Conservation (phyloP, 805 yeast genomes). For the Candida awuae region DNA sequence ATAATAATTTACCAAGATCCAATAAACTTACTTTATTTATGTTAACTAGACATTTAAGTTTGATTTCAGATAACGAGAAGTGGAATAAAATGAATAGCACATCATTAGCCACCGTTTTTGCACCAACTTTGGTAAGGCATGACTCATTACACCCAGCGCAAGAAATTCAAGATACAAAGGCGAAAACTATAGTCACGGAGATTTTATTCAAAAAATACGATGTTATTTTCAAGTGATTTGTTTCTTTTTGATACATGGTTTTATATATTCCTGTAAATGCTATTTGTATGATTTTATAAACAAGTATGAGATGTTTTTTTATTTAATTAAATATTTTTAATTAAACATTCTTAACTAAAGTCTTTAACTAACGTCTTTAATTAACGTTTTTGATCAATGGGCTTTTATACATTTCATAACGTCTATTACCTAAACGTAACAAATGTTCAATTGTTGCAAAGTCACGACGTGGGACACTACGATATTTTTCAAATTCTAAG, state of each 20-base stretch:
- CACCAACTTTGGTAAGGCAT: conserved; percentile 85
- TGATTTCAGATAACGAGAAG: conserved; percentile 44
- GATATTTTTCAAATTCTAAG: conserved; percentile 55
- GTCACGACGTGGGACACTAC: conserved; percentile 59
- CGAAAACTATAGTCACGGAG: conserved; percentile 72
- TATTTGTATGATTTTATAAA: too few relatives aligned
- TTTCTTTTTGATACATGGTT: not conserved
- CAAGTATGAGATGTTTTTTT: too few relatives aligned
- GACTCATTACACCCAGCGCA: conserved; percentile 52
- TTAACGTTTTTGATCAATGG: conserved; percentile 65
- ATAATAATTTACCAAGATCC: conserved; percentile 55
- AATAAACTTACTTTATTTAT: conserved; percentile 50
- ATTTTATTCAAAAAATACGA: conserved; percentile 48
- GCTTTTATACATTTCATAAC: conserved; percentile 63
- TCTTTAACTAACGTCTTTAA: conserved; percentile 11
- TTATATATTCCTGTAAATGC: not conserved
- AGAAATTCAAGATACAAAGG: conserved; percentile 79
- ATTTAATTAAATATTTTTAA: not conserved
- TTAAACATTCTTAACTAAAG: not conserved
- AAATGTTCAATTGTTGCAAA: conserved; percentile 82
- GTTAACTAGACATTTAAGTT: conserved; percentile 57
- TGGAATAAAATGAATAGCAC: conserved; percentile 74
- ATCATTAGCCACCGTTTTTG: conserved; percentile 86
- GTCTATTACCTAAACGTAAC: conserved; percentile 63
- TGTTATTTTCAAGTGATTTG: conserved; percentile 21